Evolutionary conservation across 441 rosid genomes (phyloP).

Genomic region (Caryocar brasiliense): DNA sequence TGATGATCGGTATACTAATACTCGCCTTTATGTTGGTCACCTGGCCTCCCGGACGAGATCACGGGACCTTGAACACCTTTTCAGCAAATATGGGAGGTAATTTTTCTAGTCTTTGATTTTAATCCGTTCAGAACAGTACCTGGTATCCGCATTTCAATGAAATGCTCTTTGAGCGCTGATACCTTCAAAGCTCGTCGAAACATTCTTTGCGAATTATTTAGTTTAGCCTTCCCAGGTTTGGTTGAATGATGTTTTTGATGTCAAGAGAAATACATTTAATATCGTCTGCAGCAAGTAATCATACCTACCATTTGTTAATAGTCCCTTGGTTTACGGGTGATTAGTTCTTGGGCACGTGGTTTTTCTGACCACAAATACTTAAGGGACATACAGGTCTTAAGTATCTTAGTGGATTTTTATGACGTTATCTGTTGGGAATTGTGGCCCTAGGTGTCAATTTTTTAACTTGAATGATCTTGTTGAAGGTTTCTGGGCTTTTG

Average conservation of each 20-base stretch:
- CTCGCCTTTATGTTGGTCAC: slow-evolving; percentile 62
- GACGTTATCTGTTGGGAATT: slow-evolving; percentile 29
- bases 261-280: too few relatives aligned
- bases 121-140: too few relatives aligned
- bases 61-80: slow-evolving; percentile 70
- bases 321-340: background rate
- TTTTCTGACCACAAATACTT: slow-evolving; percentile 3
- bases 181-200: too few relatives aligned
- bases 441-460: slow-evolving; percentile 32
- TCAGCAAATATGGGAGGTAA: slow-evolving; percentile 76
- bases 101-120: background rate
- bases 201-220: too few relatives aligned
- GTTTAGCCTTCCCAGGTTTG: too few relatives aligned
- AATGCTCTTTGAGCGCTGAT: too few relatives aligned
- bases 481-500: slow-evolving; percentile 70
- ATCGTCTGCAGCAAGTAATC: background rate
- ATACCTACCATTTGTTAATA: background rate
- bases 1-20: slow-evolving; percentile 44
- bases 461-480: slow-evolving; percentile 65
- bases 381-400: slow-evolving; percentile 7
- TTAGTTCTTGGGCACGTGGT: background rate
- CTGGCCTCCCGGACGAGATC: slow-evolving; percentile 57
- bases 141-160: too few relatives aligned
- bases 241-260: too few relatives aligned
- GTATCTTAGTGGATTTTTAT: slow-evolving; percentile 19